A percentile compares a stretch with the other conserved stretches of the same genome.
Conservation (phyloP, 208 protist species). For the Leishmania tarentolae region DNA sequence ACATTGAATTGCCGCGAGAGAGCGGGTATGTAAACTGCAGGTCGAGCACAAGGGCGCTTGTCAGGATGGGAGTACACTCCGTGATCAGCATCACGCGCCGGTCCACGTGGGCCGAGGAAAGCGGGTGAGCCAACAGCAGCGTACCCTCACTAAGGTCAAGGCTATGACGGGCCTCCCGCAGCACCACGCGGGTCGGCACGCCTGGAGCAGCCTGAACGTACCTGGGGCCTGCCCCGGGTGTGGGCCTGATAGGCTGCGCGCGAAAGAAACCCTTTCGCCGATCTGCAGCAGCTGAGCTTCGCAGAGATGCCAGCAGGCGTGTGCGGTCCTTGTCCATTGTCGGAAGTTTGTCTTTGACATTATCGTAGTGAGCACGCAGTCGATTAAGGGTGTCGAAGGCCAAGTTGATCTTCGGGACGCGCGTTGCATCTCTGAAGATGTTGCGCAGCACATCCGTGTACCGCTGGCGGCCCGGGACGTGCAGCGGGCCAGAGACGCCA, state of each 20-base stretch:
- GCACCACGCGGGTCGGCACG: conserved; percentile 53
- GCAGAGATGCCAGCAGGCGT: conserved; percentile 41
- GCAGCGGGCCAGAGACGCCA: conserved; percentile 43
- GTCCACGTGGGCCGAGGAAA: conserved; percentile 82
- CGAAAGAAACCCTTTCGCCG: conserved; percentile 44
- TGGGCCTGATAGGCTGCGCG: conserved; percentile 38
- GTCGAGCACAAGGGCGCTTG: conserved; percentile 78
- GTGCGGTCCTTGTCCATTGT: conserved; percentile 51
- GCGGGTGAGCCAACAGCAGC: conserved; percentile 76
- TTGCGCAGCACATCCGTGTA: conserved; percentile 62
- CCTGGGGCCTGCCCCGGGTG: conserved; percentile 3
- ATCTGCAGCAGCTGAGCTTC: conserved; percentile 26
- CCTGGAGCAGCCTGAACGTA: conserved; percentile 47
- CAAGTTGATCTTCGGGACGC: conserved; percentile 48
- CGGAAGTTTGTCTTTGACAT: conserved; percentile 52
- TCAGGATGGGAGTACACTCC: conserved; percentile 61
- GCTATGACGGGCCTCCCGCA: conserved; percentile 34
- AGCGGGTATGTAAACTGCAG: conserved; percentile 79
- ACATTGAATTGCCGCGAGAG: conserved; percentile 84
- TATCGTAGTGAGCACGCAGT: conserved; percentile 69
- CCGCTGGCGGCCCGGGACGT: conserved; percentile 53
- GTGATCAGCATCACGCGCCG: conserved; percentile 83
- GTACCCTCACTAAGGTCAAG: conserved; percentile 68
- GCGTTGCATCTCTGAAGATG: conserved; percentile 48
- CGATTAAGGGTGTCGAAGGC: conserved; percentile 80